Base-by-base conservation (phyloP, 2,329 filamentous ascomycete genomes). In the Ophiostoma tasmaniense region DNA sequence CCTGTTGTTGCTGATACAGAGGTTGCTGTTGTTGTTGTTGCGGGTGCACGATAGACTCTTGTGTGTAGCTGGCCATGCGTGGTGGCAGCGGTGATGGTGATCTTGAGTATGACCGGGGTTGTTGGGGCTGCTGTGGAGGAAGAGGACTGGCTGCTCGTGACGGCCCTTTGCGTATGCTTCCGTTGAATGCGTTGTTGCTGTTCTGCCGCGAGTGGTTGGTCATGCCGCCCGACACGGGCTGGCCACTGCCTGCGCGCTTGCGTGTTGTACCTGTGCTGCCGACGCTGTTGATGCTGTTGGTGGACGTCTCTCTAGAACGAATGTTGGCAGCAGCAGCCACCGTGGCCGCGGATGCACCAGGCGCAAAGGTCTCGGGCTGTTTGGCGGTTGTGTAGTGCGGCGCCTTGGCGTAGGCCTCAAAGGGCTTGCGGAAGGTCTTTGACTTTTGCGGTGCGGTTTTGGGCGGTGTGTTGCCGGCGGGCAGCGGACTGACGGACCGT, bases 331-430 rank as follows among this genome's bases (percentile, higher is more conserved):
- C 22, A 22, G 61, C 61, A 10, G 64, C 13, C 37, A 7, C 13
- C 13, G 39, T 1, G 1, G 42, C 5, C 2, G 42, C 42, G 20
- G 14, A 20, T 1, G 73, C 17, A 76, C 75, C 2, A 80, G 85
- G 80, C 71, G 80, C 79, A 76, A 84, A 85, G n/a, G 82, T 81
- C 72, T 85, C 84, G 30, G 85, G 85, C 70, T 86, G 84, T 73
- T 88, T 86, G 42, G 85, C 85, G 20, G 84, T 87, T 17, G 85
- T 87, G 76, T 89, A 88, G 75, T 88, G 87, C 33, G 87, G 87
- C 30, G 87, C 87, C 73, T 88, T 88, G 45, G 86, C 80, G 75
- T 90, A 90, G 52, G 87, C 86, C 76, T 89, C 85, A 74, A 89
- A 90, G 0, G 87, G 87, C 72, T 88, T 89, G 72, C 87, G 84